phyloP scores from a whole-genome alignment of 116 monocot genomes.

The Trichopus zeylanicus region DNA sequence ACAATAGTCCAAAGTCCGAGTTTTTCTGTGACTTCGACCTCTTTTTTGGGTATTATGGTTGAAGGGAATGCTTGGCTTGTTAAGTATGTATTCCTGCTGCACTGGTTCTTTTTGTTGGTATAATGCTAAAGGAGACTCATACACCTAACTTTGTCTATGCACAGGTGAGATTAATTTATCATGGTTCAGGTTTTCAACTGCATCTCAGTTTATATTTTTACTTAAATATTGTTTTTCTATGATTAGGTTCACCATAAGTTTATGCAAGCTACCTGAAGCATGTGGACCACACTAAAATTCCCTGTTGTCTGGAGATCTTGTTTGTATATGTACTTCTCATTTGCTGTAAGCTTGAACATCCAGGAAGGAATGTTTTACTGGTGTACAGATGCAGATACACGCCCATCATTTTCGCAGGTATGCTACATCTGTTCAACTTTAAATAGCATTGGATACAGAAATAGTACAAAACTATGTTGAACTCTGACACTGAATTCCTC shows the following conservation, averaged over 20 bases:
- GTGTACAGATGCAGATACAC: constrained; percentile 51
- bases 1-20: neutral
- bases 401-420: constrained; percentile 65
- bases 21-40: neutral
- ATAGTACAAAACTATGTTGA: neutral
- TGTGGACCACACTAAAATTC: constrained; percentile 50
- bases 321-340: constrained; percentile 46
- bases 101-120: constrained; percentile 43
- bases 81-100: constrained; percentile 54
- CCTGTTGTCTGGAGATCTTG: constrained; percentile 58
- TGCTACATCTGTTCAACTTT: neutral
- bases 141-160: constrained; percentile 30
- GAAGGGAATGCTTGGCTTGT: constrained; percentile 58
- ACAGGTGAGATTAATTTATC: constrained; percentile 24
- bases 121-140: constrained; percentile 34
- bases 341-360: constrained; percentile 51
- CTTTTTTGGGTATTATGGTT: neutral
- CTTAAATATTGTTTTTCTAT: neutral
- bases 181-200: neutral
- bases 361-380: constrained; percentile 68
- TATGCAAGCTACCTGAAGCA: constrained; percentile 33
- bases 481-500: neutral
- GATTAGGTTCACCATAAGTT: constrained; percentile 51
- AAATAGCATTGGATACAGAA: neutral
- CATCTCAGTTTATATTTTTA: neutral